Evolutionary conservation across 2,329 filamentous ascomycete genomes (phyloP), one percentile per base, ranked within the genome.

Genomic region (Didymella segeticola): DNA sequence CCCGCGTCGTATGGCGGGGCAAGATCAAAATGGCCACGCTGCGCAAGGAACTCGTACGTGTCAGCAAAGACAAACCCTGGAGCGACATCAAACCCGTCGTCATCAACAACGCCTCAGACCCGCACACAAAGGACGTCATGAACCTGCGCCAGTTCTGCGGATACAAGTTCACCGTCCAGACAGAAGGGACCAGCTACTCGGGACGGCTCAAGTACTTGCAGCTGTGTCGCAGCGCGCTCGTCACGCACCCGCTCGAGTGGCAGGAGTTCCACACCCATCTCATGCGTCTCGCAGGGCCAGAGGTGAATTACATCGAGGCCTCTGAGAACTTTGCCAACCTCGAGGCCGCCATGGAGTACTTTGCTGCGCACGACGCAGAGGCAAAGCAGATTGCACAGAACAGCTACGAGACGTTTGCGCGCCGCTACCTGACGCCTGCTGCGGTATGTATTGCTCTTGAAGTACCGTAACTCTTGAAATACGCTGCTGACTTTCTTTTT

Each of bases 141-240:
- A 72, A 71, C 30, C 42, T 72, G 33, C 45, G 67, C 17, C 62
- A 72, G 47, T 72, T 72, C 41, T 72, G 69, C 50, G 67, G 69
- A 0, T 84, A 83, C 62, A 80, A 81, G 69, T 84, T 79, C 61
- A 74, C 83, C 1, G 77, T 79, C 2, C 81, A 84, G 50, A 81
- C 80, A 1, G 82, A 83, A 66, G 82, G 81, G 0, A 77, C 77
- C 31, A 81, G 78, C 7, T 83, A 82, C 68, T 83, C 81, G 3
- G 81, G 80, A 2, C 77, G 80, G 2, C 75, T 81, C 8, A 83
- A 83, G 60, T 83, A 83, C 55, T 72, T 83, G 0, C 77, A 83
- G 48, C 80, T 81, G 54, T 84, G 82, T 62, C 67, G 67, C 26
- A 71, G 67, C 17, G 68, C 68, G 11, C 56, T 72, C 8, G 66